These are phyloP conservation scores for Dimargaris xerosporica DNA, from an alignment of 192 early-diverging fungal genomes.

Conservation along the genomic window DNA sequence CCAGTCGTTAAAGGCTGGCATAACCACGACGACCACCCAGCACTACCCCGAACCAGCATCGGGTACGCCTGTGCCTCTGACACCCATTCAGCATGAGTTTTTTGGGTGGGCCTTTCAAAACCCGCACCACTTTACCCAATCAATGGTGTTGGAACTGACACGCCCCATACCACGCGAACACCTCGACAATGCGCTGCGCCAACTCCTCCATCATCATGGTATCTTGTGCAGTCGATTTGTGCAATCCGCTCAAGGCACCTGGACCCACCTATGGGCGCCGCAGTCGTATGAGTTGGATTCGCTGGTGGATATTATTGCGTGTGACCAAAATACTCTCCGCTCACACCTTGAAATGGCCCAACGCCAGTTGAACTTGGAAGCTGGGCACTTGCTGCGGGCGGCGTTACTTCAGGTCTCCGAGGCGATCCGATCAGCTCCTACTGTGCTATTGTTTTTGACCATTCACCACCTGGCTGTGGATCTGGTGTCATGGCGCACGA, in stretches of 20 bases:
- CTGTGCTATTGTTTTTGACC: conserved; percentile 12
- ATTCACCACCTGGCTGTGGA: conserved; percentile 21
- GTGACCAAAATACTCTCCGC: too few relatives aligned
- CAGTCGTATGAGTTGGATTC: too few relatives aligned
- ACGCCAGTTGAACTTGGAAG: background rate
- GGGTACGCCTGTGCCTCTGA: background rate
- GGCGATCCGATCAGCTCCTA: background rate
- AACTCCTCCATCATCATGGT: conserved; percentile 1
- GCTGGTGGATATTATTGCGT: too few relatives aligned
- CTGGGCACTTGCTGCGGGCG: background rate
- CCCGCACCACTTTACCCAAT: conserved; percentile 10
- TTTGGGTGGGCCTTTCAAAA: background rate
- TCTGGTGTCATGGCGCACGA: conserved; percentile 19
- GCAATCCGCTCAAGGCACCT: background rate
- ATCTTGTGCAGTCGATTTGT: background rate
- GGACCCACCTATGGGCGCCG: too few relatives aligned
- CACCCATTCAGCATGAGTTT: conserved; percentile 4
- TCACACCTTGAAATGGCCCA: background rate
- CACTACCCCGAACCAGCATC: background rate
- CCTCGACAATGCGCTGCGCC: background rate
- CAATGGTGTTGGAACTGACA: background rate
- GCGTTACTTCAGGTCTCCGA: conserved; percentile 4
- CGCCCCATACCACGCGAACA: too few relatives aligned
- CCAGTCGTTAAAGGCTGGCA: too few relatives aligned
- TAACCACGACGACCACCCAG: too few relatives aligned